Conservation (phyloP, 2,329 filamentous ascomycete genomes). For the Ophiosphaerella herpotricha region DNA sequence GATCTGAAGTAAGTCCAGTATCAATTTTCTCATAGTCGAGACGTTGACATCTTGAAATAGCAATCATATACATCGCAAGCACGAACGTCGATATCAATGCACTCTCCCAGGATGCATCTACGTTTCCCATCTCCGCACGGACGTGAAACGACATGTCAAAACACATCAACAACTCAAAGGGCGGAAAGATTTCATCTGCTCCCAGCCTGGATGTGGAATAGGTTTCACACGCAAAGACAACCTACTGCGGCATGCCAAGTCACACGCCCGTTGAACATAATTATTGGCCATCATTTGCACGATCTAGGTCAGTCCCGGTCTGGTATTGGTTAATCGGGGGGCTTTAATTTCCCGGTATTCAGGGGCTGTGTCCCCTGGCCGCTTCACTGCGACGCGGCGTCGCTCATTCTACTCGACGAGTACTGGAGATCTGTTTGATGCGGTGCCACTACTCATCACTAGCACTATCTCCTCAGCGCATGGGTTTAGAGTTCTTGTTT, state of each 20-base stretch:
- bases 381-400: too few species aligned
- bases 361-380: too few species aligned
- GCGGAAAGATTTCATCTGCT: background rate
- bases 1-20: slow-evolving; percentile 1
- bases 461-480: too few species aligned
- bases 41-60: background rate
- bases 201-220: background rate
- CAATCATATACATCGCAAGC: slow-evolving; percentile 1
- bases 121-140: background rate
- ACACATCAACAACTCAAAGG: background rate
- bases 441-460: too few species aligned
- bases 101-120: background rate
- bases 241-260: background rate
- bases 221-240: slow-evolving; percentile 2
- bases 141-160: background rate
- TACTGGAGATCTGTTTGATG: too few species aligned
- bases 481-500: too few species aligned
- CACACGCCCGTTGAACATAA: too few species aligned
- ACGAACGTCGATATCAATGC: background rate
- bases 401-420: too few species aligned
- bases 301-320: background rate
- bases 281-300: too few species aligned
- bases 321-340: too few species aligned
- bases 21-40: background rate
- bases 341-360: too few species aligned